Evolutionary conservation across 2,329 filamentous ascomycete species (phyloP).

Genomic region (Diplocarpon rosae): DNA sequence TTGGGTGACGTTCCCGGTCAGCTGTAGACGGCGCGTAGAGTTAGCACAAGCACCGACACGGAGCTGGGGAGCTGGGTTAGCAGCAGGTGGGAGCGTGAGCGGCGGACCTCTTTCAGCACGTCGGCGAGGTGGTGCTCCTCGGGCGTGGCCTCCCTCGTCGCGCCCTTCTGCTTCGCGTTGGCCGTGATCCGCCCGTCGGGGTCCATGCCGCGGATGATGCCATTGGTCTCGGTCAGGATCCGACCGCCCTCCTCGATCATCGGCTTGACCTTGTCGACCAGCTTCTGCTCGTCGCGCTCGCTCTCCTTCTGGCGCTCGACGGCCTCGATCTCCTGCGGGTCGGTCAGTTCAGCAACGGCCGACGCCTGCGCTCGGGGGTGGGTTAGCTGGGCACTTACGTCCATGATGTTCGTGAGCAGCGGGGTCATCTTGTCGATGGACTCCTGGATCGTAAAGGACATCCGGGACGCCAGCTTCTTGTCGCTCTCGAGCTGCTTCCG

Average conservation of each 20-base stretch:
- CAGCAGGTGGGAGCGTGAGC: neutral
- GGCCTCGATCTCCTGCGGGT: slow-evolving; percentile 56
- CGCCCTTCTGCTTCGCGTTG: slow-evolving; percentile 72
- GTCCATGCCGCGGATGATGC: slow-evolving; percentile 75
- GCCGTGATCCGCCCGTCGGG: slow-evolving; percentile 78
- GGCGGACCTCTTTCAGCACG: slow-evolving; percentile 58
- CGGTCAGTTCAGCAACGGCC: neutral
- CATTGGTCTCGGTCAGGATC: slow-evolving; percentile 79
- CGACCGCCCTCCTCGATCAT: slow-evolving; percentile 77
- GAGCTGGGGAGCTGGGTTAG: neutral
- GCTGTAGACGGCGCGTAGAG: slow-evolving; percentile 28
- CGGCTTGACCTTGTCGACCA: slow-evolving; percentile 78
- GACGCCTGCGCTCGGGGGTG: slow-evolving; percentile 15
- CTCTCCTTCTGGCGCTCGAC: slow-evolving; percentile 75
- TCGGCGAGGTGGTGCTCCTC: slow-evolving; percentile 83
- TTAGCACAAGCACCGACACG: neutral
- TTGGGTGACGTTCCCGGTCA: slow-evolving; percentile 69
- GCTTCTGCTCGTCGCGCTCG: slow-evolving; percentile 79
- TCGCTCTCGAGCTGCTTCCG: slow-evolving; percentile 52
- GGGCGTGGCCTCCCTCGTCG: slow-evolving; percentile 62
- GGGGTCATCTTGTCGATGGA: slow-evolving; percentile 77
- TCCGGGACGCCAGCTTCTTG: slow-evolving; percentile 65
- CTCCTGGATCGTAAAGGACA: slow-evolving; percentile 61
- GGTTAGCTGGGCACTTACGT: slow-evolving; percentile 38
- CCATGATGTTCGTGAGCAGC: slow-evolving; percentile 75